phyloP scores from a whole-genome alignment of 495 filamentous ascomycete species.

The Lentithecium fluviatile region DNA sequence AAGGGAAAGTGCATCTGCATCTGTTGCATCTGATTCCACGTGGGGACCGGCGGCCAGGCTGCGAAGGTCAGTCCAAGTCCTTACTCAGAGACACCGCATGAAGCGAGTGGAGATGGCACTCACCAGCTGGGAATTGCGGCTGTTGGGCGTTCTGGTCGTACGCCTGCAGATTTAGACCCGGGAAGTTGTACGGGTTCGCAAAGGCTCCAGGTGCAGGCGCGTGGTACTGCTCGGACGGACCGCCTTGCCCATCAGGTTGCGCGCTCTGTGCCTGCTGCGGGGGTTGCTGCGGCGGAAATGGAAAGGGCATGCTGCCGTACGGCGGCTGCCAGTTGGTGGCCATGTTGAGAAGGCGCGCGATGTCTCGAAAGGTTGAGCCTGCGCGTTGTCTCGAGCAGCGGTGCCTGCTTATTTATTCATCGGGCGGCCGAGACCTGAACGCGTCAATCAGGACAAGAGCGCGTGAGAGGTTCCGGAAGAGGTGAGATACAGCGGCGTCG shows the following conservation, averaged over 20 bases:
- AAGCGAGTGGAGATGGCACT: not conserved
- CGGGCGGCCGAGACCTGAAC: not conserved
- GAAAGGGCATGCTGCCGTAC: constrained; percentile 16
- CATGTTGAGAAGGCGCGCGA: constrained; percentile 5
- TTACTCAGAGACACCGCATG: not conserved
- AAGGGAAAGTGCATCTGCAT: no score
- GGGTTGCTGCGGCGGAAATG: not conserved
- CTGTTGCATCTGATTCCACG: not conserved
- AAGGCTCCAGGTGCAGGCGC: not conserved
- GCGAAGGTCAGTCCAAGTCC: no score
- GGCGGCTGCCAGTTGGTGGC: constrained; percentile 31
- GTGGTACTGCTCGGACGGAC: not conserved
- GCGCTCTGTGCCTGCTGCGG: not conserved
- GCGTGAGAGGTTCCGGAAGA: not conserved
- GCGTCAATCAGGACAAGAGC: not conserved
- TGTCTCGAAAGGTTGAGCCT: not conserved
- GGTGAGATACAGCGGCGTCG: not conserved
- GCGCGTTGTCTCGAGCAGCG: not conserved
- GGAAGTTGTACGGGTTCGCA: constrained; percentile 3
- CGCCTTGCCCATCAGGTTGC: not conserved
- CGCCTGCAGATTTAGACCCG: constrained; percentile 12
- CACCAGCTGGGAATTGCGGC: not conserved
- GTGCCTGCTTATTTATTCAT: not conserved
- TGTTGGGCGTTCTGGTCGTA: constrained; percentile 4
- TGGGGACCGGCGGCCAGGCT: not conserved